Evolutionary conservation across 2,329 filamentous ascomycete genomes (phyloP).

Genomic region (Colletotrichum echinochloae): DNA sequence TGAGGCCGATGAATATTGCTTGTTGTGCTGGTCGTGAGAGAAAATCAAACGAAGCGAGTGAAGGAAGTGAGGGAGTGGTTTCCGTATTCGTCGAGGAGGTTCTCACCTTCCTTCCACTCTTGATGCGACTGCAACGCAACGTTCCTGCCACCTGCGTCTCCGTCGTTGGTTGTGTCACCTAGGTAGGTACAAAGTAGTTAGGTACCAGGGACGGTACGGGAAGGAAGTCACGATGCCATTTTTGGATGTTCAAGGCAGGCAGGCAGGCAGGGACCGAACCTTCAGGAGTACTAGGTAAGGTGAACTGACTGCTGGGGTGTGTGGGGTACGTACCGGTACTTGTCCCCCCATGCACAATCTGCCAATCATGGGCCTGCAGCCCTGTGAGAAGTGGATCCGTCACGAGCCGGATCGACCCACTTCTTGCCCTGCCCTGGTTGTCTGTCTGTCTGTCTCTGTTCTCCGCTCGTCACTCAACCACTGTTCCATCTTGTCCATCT

Average conservation of each 20-base stretch:
- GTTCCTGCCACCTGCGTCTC: neutral
- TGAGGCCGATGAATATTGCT: neutral
- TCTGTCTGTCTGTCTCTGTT: too few relatives aligned
- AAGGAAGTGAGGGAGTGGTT: neutral
- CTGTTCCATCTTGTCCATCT: too few relatives aligned
- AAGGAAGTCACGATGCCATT: constrained; percentile 19
- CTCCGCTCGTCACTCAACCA: neutral
- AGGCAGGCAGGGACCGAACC: neutral
- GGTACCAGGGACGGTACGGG: too few relatives aligned
- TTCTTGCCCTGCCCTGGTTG: neutral
- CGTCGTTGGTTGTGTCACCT: neutral
- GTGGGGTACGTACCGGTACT: too few relatives aligned
- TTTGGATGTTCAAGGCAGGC: constrained; percentile 1
- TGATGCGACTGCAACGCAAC: neutral
- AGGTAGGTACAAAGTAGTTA: too few relatives aligned
- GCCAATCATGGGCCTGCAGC: constrained; percentile 10
- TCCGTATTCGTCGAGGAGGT: neutral
- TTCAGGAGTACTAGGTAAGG: too few relatives aligned
- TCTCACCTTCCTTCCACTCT: neutral
- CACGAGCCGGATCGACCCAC: neutral
- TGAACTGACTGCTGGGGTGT: too few relatives aligned
- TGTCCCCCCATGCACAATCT: neutral
- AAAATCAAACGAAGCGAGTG: neutral
- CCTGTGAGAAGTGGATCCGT: neutral
- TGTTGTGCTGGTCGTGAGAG: neutral